Evolutionary conservation across 2,329 filamentous ascomycete species (phyloP), one percentile per base, ranked within the genome.

Genomic region (Neonectria hederae): DNA sequence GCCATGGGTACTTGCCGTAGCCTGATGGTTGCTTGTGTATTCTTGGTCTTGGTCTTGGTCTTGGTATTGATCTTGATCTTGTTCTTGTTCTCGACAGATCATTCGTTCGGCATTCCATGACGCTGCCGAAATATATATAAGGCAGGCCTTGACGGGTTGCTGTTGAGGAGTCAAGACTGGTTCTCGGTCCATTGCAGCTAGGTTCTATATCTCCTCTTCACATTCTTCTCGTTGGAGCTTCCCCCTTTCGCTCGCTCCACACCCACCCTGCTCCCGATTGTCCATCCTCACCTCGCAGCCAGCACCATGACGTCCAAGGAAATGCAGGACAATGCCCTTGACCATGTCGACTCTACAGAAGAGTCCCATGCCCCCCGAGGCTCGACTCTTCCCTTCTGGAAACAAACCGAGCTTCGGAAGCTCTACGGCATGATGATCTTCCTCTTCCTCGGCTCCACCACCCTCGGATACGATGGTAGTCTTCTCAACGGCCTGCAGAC

Each of bases 391-490:
- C 67, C 70, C 1, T 70, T 71, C 51, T 73, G 70, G 70, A 69
- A 72, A 52, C 70, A 73, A 38, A 65, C 67, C 0, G 67, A 73
- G 13, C 49, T 73, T 4, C 53, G 71, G 3, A 73, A 73, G 51
- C 21, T 73, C 1, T 73, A 73, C 38, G 38, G 59, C 5, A 72
- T 73, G 54, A 73, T 73, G 70, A 21, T 65, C 0, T 73, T 73
- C 19, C 62, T 73, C 5, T 73, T 73, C 38, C 43, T 73, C 48
- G 71, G 71, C 0, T 73, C 71, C 10, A 73, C 71, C 4, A 73
- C 71, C 0, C 66, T 72, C 0, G 71, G 71, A 0, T 73, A 72
- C 9, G 71, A 73, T 13, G 64, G 63, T 0, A 69, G 64, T n/a
- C 22, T 73, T 0, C 52, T 73, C 0, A 73, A 73, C 0, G 71